These are phyloP conservation scores for Apostasia shenzhenica DNA, from an alignment of 106 monocot genomes.

Conservation along the genomic window DNA sequence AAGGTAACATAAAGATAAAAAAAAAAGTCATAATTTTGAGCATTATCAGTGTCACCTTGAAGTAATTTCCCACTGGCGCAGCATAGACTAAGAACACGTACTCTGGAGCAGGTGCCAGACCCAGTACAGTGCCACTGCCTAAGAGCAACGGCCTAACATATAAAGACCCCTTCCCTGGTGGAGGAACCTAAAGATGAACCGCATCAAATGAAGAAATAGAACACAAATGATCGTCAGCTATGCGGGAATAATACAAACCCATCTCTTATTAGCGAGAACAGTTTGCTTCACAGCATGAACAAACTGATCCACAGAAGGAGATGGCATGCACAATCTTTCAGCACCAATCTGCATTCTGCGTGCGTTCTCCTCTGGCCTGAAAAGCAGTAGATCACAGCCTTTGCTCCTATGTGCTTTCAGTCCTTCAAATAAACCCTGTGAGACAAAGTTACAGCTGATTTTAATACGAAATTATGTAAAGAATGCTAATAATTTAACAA, in stretches of 20 bases:
- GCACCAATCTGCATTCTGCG: constrained; percentile 44
- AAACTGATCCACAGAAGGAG: constrained; percentile 49
- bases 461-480: not conserved
- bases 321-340: constrained; percentile 53
- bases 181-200: constrained; percentile 30
- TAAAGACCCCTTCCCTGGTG: constrained; percentile 48
- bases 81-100: constrained; percentile 50
- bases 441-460: not conserved
- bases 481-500: not conserved
- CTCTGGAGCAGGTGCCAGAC: constrained; percentile 47
- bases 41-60: constrained; percentile 23
- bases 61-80: constrained; percentile 56
- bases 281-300: constrained; percentile 45
- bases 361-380: constrained; percentile 51
- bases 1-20: not conserved
- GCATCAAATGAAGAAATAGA: not conserved
- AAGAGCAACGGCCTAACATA: constrained; percentile 57
- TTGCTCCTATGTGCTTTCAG: constrained; percentile 40
- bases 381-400: constrained; percentile 29
- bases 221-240: not conserved
- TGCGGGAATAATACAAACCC: constrained; percentile 17
- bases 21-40: not conserved
- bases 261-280: constrained; percentile 44
- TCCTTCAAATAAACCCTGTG: constrained; percentile 55
- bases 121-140: constrained; percentile 46